Conservation (phyloP, 495 filamentous ascomycete species). For the Thozetella sp. region DNA sequence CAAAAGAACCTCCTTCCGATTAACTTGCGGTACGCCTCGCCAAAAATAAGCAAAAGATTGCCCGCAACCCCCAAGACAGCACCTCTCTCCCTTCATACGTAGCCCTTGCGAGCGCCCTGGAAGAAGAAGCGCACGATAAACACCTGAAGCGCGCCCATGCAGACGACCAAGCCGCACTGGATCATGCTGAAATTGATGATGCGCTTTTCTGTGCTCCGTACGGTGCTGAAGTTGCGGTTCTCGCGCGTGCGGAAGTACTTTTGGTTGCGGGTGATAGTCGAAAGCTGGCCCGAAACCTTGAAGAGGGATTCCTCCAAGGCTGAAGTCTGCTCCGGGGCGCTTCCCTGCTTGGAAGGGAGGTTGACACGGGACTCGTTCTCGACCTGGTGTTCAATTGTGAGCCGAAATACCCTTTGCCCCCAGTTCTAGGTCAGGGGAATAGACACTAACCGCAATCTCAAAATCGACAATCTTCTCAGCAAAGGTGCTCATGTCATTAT, state of each 20-base stretch:
- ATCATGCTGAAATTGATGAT: constrained; percentile 98
- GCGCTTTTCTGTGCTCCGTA: constrained; percentile 89
- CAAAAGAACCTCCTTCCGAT: constrained; percentile 7
- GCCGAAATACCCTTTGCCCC: constrained; percentile 7
- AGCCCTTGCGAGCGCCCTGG: constrained; percentile 69
- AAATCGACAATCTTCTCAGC: constrained; percentile 99
- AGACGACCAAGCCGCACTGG: constrained; percentile 88
- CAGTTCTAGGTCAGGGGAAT: not conserved
- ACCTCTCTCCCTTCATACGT: constrained; percentile 45
- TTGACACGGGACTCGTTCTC: constrained; percentile 88
- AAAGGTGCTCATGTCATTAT: constrained; percentile 97
- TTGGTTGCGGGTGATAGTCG: constrained; percentile 96
- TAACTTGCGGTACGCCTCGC: constrained; percentile 20
- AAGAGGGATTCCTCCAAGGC: constrained; percentile 93
- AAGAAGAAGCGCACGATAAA: constrained; percentile 99
- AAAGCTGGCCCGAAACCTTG: constrained; percentile 91
- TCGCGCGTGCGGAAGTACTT: constrained; percentile 99
- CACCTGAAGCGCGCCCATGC: constrained; percentile 96
- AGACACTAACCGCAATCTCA: constrained; percentile 82
- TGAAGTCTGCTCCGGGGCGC: constrained; percentile 86
- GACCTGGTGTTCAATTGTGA: constrained; percentile 57
- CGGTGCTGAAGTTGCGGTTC: constrained; percentile 98
- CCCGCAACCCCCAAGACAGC: not conserved
- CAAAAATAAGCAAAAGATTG: constrained; percentile 13
- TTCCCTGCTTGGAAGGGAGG: constrained; percentile 89